Evolutionary conservation across 2,329 filamentous ascomycete species (phyloP).

Genomic region (Zasmidium cellare): DNA sequence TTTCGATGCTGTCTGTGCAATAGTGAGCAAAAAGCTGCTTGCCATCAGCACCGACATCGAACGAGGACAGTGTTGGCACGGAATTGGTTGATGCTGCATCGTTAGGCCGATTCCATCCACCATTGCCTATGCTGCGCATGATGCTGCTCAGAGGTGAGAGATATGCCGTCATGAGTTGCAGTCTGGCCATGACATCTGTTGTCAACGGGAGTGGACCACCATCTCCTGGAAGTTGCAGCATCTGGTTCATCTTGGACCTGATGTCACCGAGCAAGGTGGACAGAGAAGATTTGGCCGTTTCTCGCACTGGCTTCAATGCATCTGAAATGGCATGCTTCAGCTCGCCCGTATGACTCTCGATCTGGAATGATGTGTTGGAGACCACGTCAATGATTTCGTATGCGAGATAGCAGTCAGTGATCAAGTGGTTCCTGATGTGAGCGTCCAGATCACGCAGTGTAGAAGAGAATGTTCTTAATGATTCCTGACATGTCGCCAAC

Average conservation of each 20-base stretch:
- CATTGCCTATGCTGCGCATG: constrained; percentile 87
- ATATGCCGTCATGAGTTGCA: constrained; percentile 86
- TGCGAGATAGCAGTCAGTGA: constrained; percentile 89
- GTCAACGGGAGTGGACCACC: constrained; percentile 77
- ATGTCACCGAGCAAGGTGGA: constrained; percentile 82
- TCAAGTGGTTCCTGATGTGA: constrained; percentile 82
- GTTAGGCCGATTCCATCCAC: constrained; percentile 71
- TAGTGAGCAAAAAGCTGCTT: constrained; percentile 87
- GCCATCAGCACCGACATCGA: constrained; percentile 87
- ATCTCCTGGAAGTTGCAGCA: constrained; percentile 73
- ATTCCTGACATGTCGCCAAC: constrained; percentile 72
- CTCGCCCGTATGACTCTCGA: constrained; percentile 82
- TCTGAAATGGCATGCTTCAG: constrained; percentile 81
- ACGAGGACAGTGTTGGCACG: constrained; percentile 70
- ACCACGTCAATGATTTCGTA: constrained; percentile 95
- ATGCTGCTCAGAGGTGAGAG: constrained; percentile 83
- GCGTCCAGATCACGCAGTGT: constrained; percentile 86
- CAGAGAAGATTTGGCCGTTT: constrained; percentile 86
- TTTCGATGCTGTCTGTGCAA: constrained; percentile 82
- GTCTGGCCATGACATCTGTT: constrained; percentile 77
- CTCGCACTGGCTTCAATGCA: constrained; percentile 82
- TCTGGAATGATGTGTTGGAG: constrained; percentile 71
- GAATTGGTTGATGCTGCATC: constrained; percentile 60
- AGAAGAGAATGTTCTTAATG: constrained; percentile 78
- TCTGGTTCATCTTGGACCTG: constrained; percentile 63